These are phyloP conservation scores for Phyllosticta citribraziliensis DNA, from an alignment of 2,329 filamentous ascomycete genomes.

Conservation along the genomic window DNA sequence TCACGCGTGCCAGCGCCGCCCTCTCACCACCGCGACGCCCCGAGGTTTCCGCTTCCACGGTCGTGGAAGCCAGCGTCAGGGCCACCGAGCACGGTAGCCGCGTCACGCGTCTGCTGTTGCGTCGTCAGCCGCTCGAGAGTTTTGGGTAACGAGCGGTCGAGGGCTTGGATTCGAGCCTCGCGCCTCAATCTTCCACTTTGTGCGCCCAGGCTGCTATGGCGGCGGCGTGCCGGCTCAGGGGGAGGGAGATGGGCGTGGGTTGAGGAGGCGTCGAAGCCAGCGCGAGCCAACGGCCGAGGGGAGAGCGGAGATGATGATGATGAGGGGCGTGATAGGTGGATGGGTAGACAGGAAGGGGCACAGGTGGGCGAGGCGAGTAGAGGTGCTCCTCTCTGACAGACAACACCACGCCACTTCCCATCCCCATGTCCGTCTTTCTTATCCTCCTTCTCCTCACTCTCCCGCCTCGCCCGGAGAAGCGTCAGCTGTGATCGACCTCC, in stretches of 20 bases:
- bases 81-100: neutral
- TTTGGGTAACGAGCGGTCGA: neutral
- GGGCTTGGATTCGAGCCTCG: neutral
- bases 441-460: neutral
- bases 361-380: neutral
- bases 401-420: neutral
- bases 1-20: neutral
- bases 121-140: neutral
- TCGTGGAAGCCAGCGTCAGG: neutral
- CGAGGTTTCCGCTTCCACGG: neutral
- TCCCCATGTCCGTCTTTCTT: neutral
- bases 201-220: neutral
- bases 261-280: neutral
- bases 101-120: neutral
- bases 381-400: neutral
- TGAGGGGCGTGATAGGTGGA: too few species aligned
- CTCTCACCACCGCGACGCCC: neutral
- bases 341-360: neutral
- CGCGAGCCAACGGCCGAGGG: neutral
- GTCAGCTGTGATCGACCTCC: neutral
- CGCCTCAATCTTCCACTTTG: neutral
- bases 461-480: neutral
- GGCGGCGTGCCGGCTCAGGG: neutral
- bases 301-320: neutral
- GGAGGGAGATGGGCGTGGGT: neutral